phyloP scores from a whole-genome alignment of 768 basidiomycete species.

The Hericium coralloides region DNA sequence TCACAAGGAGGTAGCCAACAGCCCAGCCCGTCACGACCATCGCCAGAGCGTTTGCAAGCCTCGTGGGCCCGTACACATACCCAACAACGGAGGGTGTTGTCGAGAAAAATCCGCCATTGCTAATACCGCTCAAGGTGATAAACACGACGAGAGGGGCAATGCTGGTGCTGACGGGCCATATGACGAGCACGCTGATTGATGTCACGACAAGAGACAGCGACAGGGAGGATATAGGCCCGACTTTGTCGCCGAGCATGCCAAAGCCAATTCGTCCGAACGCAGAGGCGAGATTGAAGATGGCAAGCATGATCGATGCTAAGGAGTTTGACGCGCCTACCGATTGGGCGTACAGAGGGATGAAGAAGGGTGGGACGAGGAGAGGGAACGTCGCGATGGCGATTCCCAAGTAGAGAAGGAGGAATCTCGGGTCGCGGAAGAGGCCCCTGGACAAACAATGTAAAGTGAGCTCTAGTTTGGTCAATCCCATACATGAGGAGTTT shows the following conservation, averaged over 20 bases:
- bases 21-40: slow-evolving; percentile 26
- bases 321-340: slow-evolving; percentile 19
- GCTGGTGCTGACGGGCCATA: slow-evolving; percentile 15
- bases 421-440: slow-evolving; percentile 22
- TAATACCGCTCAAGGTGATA: slow-evolving; percentile 20
- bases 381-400: slow-evolving; percentile 27
- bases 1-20: slow-evolving; percentile 20
- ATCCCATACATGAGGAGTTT: no score
- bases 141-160: slow-evolving; percentile 19
- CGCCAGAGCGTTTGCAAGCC: slow-evolving; percentile 24
- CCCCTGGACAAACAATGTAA: slow-evolving; percentile 12
- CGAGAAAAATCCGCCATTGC: slow-evolving; percentile 26
- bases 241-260: slow-evolving; percentile 20
- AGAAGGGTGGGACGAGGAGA: slow-evolving; percentile 28
- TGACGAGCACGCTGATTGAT: slow-evolving; percentile 22
- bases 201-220: slow-evolving; percentile 20
- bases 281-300: slow-evolving; percentile 26
- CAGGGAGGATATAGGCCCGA: slow-evolving; percentile 23
- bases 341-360: slow-evolving; percentile 27
- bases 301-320: slow-evolving; percentile 22
- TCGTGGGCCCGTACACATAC: slow-evolving; percentile 20
- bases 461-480: neutral
- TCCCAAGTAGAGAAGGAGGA: slow-evolving; percentile 21
- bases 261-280: slow-evolving; percentile 24
- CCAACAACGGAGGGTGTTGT: slow-evolving; percentile 25